These are phyloP conservation scores for Musa acuminata DNA, from an alignment of 176 grass and related monocot genomes.

Conservation along the genomic window DNA sequence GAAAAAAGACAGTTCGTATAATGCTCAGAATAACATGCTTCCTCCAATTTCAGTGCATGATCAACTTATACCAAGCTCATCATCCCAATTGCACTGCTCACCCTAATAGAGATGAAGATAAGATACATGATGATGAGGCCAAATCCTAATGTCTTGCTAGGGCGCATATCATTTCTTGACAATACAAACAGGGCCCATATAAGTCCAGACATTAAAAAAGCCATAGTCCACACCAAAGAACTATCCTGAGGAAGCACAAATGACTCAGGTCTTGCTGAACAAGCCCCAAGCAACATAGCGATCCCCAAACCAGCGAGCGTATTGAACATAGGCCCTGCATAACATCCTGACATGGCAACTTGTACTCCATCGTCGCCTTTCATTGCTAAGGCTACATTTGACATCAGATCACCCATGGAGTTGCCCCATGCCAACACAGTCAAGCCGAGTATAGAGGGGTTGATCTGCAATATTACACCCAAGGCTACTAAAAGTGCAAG, in stretches of 20 bases:
- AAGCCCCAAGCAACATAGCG: constrained; percentile 14
- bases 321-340: constrained; percentile 24
- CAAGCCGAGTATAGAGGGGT: constrained; percentile 15
- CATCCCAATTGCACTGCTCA: background rate
- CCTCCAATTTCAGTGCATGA: background rate
- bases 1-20: background rate
- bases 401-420: constrained; percentile 23
- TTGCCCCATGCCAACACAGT: constrained; percentile 22
- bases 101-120: constrained; percentile 20
- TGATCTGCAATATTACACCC: constrained; percentile 18
- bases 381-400: constrained; percentile 22
- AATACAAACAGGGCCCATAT: constrained; percentile 13
- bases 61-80: constrained; percentile 3
- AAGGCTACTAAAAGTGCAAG: constrained; percentile 16
- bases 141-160: constrained; percentile 13
- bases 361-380: constrained; percentile 18
- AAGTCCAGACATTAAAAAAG: constrained; percentile 18
- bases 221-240: constrained; percentile 14
- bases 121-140: constrained; percentile 17
- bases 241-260: constrained; percentile 13
- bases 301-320: constrained; percentile 18
- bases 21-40: background rate
- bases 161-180: constrained; percentile 18
- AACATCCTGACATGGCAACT: constrained; percentile 24
- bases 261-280: constrained; percentile 3